These are phyloP conservation scores for Podila epicladia DNA, from an alignment of 192 early-diverging fungal species.

Conservation along the genomic window DNA sequence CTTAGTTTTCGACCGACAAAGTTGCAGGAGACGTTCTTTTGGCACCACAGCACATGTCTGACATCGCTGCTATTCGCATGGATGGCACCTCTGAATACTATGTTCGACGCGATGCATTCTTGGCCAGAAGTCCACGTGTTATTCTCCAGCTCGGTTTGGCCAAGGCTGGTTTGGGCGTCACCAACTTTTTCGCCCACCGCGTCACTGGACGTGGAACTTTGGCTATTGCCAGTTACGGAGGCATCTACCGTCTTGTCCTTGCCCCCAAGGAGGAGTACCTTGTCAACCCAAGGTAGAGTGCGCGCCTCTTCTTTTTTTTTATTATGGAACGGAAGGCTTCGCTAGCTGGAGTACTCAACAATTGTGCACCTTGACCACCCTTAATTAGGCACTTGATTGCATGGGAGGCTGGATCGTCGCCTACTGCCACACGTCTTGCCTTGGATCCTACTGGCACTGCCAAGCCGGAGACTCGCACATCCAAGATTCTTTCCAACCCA, in stretches of 20 bases:
- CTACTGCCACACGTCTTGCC: slow-evolving; percentile 50
- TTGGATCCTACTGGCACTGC: slow-evolving; percentile 40
- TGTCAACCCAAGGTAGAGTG: slow-evolving; percentile 70
- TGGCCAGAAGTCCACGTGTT: slow-evolving; percentile 68
- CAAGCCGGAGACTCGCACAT: slow-evolving; percentile 38
- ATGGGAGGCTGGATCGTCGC: slow-evolving; percentile 63
- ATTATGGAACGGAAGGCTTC: neutral
- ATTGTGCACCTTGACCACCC: too few relatives aligned
- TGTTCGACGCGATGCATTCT: slow-evolving; percentile 68
- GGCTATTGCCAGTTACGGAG: slow-evolving; percentile 72
- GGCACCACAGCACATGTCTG: slow-evolving; percentile 69
- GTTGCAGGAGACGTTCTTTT: slow-evolving; percentile 72
- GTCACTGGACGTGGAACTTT: slow-evolving; percentile 73
- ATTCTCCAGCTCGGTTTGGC: slow-evolving; percentile 56
- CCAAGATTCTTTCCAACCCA: slow-evolving; percentile 49
- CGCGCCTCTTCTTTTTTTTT: neutral
- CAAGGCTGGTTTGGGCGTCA: slow-evolving; percentile 56
- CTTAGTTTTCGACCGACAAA: slow-evolving; percentile 64
- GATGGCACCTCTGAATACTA: slow-evolving; percentile 65
- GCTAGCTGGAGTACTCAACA: neutral
- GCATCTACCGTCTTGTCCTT: slow-evolving; percentile 74
- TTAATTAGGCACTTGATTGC: slow-evolving; percentile 56
- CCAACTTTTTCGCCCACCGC: slow-evolving; percentile 68
- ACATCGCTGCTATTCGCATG: slow-evolving; percentile 69
- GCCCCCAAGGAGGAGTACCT: slow-evolving; percentile 75